Evolutionary conservation across 495 filamentous ascomycete species (phyloP), one percentile per base, ranked within the genome.

Genomic region (Cryomyces antarcticus): DNA sequence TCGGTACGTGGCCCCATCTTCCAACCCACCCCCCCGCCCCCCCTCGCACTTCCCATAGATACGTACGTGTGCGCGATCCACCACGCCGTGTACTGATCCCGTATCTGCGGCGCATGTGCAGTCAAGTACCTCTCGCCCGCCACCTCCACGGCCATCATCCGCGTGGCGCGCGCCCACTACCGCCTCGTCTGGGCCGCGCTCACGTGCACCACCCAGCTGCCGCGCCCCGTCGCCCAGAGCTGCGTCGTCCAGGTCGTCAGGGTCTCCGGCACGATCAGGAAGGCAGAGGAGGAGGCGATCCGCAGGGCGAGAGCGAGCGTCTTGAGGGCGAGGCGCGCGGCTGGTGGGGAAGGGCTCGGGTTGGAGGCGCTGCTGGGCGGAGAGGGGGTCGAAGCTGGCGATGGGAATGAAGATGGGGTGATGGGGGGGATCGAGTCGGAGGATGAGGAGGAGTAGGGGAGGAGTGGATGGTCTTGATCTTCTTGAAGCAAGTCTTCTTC

Each of bases 91-190:
- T 35, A 12, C 33, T 9, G 9, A 12, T 12, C 9, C 9, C 3
- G 9, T 35, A 3, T 1, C 1, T 9, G 33, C 3, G 3, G 3
- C 3, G 33, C 38, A 11, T 1, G 10, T 39, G 33, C 45, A 92
- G 85, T 97, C 10, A 94, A 89, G 67, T 96, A 96, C 60, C 71
- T 89, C 39, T 93, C 86, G 5, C 69, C 71, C 2, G 82, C 82
- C n/a, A 97, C 92, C 0, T 92, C 83, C 13, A 97, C 88, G 5
- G 81, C 84, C 41, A 96, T 96, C 44, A 64, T 97, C 29, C 74
- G 82, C 39, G 77, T 81, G 46, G 71, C 80, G 7, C 75, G 87
- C 36, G 72, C 72, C 0, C 73, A 87, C 38, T 92, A 82, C 59
- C 74, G 81, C 10, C 68, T 95, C 37, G 77, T 89, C 6, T 96